Percentiles rank a stretch among this genome's conserved stretches.
These are phyloP conservation scores for Corylus heterophylla DNA, from an alignment of 306 rosid species.

Conservation along the genomic window DNA sequence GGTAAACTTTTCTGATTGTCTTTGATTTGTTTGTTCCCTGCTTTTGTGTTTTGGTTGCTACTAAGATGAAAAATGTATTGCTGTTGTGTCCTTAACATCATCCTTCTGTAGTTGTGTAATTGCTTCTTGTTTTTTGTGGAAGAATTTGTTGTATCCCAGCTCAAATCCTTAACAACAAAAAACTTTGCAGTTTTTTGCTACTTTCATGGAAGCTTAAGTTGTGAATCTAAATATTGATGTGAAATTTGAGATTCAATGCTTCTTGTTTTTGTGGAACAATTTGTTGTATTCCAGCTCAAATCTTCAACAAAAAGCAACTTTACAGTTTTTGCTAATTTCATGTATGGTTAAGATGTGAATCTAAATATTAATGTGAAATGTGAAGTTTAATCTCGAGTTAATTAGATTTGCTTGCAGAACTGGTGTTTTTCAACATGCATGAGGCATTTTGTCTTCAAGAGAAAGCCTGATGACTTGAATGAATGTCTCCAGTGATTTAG, in stretches of 20 bases:
- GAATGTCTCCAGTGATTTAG: neutral
- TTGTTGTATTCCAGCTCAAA: neutral
- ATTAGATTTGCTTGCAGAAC: neutral
- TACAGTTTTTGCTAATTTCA: neutral
- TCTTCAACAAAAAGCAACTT: neutral
- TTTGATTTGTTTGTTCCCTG: neutral
- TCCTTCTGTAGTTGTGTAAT: neutral
- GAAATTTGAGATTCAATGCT: neutral
- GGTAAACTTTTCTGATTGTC: conserved; percentile 41
- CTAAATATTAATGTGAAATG: neutral
- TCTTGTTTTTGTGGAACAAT: neutral
- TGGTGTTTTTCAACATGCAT: neutral
- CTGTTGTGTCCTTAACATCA: neutral
- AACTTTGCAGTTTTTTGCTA: neutral
- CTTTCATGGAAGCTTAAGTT: neutral
- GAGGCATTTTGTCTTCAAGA: neutral
- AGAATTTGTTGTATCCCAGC: neutral
- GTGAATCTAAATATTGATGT: neutral
- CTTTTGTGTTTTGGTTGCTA: neutral
- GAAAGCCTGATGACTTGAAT: neutral
- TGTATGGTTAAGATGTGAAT: neutral
- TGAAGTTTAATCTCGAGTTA: neutral
- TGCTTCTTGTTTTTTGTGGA: neutral
- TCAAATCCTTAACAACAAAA: neutral
- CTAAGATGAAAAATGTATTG: neutral